Evolutionary conservation across 352 stramenopile genomes (phyloP).

Genomic region (Blastocystis sp.): DNA sequence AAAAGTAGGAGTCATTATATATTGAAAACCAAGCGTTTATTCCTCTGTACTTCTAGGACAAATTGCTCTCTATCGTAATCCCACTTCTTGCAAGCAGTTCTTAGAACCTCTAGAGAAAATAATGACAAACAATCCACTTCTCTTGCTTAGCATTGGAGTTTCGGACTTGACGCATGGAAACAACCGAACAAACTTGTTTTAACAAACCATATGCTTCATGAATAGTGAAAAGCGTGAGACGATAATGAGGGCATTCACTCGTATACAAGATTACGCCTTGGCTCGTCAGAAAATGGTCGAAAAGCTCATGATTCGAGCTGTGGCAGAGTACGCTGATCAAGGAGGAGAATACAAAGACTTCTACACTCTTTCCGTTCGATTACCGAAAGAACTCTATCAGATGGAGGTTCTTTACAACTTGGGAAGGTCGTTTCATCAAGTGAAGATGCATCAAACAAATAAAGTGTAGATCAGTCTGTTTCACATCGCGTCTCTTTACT

Average conservation of each 20-base stretch:
- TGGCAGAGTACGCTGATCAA: background rate
- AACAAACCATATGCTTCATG: background rate
- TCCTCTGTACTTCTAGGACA: background rate
- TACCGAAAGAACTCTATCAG: background rate
- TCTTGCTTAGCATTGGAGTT: background rate
- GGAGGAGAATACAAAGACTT: background rate
- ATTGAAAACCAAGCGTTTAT: background rate
- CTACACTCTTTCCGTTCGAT: background rate
- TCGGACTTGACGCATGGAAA: background rate
- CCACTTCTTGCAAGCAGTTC: background rate
- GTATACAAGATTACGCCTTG: constrained; percentile 1
- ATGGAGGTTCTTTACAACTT: constrained; percentile 47
- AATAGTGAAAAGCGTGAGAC: constrained; percentile 45
- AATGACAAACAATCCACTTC: background rate
- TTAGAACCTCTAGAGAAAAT: background rate
- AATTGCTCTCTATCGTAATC: constrained; percentile 42
- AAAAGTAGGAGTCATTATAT: background rate
- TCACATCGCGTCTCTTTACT: background rate
- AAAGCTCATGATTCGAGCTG: background rate
- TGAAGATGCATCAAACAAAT: background rate
- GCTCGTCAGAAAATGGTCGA: background rate
- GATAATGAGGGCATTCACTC: background rate
- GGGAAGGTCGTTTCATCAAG: constrained; percentile 42
- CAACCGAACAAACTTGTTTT: constrained; percentile 18
- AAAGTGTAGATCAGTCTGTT: background rate